phyloP scores from a whole-genome alignment of 2,329 filamentous ascomycete genomes.

The Botrytis medusae region DNA sequence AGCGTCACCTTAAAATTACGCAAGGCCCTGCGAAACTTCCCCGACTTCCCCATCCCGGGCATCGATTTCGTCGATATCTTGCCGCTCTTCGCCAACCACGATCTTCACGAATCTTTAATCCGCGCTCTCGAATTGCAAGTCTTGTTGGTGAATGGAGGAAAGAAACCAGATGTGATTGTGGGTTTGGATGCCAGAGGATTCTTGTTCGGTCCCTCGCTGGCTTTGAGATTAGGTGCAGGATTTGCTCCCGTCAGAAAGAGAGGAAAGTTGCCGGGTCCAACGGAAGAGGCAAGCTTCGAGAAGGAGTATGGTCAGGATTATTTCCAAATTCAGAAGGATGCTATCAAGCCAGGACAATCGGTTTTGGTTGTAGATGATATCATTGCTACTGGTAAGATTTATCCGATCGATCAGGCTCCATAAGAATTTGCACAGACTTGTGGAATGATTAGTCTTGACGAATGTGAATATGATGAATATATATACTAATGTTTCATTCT shows the following conservation, averaged over 20 bases:
- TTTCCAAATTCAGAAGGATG: slow-evolving; percentile 92
- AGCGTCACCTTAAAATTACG: slow-evolving; percentile 67
- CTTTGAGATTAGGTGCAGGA: slow-evolving; percentile 74
- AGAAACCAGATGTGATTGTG: slow-evolving; percentile 83
- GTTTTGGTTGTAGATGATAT: slow-evolving; percentile 96
- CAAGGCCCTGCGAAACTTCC: slow-evolving; percentile 76
- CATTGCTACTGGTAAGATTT: slow-evolving; percentile 86
- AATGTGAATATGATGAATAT: neutral
- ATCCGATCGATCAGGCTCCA: neutral
- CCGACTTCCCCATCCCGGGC: slow-evolving; percentile 87
- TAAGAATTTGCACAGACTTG: no score
- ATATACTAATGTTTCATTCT: slow-evolving; percentile 22
- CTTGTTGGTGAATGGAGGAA: slow-evolving; percentile 56
- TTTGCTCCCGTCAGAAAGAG: slow-evolving; percentile 84
- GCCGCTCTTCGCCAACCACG: slow-evolving; percentile 82
- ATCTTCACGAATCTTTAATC: slow-evolving; percentile 73
- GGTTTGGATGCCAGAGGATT: slow-evolving; percentile 94
- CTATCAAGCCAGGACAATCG: slow-evolving; percentile 81
- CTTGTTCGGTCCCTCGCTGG: slow-evolving; percentile 88
- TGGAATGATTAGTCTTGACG: neutral
- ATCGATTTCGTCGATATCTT: slow-evolving; percentile 98
- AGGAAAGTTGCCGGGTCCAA: slow-evolving; percentile 92
- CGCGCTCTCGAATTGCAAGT: slow-evolving; percentile 84
- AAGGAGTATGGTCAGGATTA: slow-evolving; percentile 96
- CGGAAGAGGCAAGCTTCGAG: slow-evolving; percentile 79